A percentile compares a stretch with the other conserved stretches of the same genome.
Evolutionary conservation across 1,284 basidiomycete species (phyloP).

Genomic region (Pyrrhoderma noxium): DNA sequence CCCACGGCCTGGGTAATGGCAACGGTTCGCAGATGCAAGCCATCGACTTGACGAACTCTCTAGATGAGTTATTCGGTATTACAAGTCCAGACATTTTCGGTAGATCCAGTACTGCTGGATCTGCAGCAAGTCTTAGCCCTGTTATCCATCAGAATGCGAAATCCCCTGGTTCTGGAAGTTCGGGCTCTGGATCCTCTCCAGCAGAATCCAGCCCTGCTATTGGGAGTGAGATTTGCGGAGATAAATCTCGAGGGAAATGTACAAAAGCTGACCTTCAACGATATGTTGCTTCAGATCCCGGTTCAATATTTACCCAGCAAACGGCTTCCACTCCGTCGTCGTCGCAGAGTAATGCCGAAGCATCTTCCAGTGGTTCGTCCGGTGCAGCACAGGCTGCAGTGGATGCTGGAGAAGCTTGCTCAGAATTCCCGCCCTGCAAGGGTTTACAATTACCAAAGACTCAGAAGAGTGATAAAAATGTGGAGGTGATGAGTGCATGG

Average conservation of each 20-base stretch:
- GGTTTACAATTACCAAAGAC: constrained; percentile 60
- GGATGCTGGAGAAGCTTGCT: constrained; percentile 30
- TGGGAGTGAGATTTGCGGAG: neutral
- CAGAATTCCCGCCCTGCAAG: constrained; percentile 47
- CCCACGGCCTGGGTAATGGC: too few species aligned
- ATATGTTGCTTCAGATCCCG: constrained; percentile 9
- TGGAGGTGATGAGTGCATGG: constrained; percentile 73
- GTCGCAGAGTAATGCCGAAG: neutral
- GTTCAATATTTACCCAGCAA: constrained; percentile 12
- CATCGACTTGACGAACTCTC: constrained; percentile 22
- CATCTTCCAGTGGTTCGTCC: neutral
- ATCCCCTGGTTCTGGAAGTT: neutral
- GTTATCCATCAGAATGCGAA: constrained; percentile 11
- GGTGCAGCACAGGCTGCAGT: constrained; percentile 19
- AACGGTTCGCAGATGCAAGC: constrained; percentile 9
- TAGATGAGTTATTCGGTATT: constrained; percentile 59
- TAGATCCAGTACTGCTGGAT: constrained; percentile 10
- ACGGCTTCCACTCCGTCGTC: neutral
- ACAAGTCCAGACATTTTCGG: neutral
- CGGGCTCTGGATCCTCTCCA: constrained; percentile 4
- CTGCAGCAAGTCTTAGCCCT: constrained; percentile 28
- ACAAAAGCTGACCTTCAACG: constrained; percentile 9
- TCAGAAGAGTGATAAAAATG: constrained; percentile 57
- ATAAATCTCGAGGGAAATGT: constrained; percentile 1
- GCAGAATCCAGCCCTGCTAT: constrained; percentile 5